phyloP scores from a whole-genome alignment of 768 basidiomycete genomes.

The Hericium alpestre region DNA sequence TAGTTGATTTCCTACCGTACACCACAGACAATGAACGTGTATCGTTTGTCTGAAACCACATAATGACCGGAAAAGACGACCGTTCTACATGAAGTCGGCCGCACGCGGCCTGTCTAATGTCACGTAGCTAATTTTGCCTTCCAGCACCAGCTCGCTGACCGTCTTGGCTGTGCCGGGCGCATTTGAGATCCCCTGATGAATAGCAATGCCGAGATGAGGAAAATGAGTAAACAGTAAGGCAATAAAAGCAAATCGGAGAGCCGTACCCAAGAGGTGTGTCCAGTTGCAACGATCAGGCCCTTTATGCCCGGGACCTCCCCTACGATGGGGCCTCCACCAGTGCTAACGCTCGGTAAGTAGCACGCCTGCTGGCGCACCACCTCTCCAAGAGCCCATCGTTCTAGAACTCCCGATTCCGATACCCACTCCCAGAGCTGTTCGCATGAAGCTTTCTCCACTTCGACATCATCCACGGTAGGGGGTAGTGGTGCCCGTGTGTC shows the following conservation, averaged over 20 bases:
- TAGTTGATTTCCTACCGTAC: no score
- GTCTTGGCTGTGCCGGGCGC: slow-evolving; percentile 76
- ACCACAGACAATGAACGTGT: no score
- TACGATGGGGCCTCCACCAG: slow-evolving; percentile 59
- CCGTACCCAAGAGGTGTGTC: slow-evolving; percentile 73
- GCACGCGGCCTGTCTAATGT: slow-evolving; percentile 35
- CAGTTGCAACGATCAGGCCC: slow-evolving; percentile 63
- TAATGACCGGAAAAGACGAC: no score
- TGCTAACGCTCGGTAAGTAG: slow-evolving; percentile 57
- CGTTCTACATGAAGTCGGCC: no score
- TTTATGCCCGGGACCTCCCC: slow-evolving; percentile 47
- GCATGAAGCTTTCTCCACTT: slow-evolving; percentile 46
- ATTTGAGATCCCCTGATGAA: slow-evolving; percentile 59
- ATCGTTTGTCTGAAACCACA: no score
- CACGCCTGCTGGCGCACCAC: slow-evolving; percentile 60
- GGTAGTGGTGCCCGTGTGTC: slow-evolving; percentile 59
- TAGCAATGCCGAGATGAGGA: slow-evolving; percentile 3
- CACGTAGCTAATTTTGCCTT: slow-evolving; percentile 50
- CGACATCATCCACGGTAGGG: slow-evolving; percentile 59
- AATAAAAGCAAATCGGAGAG: background rate
- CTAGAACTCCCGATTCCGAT: slow-evolving; percentile 28
- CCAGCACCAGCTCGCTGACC: slow-evolving; percentile 60
- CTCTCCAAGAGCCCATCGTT: slow-evolving; percentile 41
- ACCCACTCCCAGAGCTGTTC: slow-evolving; percentile 47
- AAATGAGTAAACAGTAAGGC: background rate